Evolutionary conservation across 1,284 basidiomycete species (phyloP), one percentile per base, ranked within the genome.

Genomic region (Hymenochaete sp.): DNA sequence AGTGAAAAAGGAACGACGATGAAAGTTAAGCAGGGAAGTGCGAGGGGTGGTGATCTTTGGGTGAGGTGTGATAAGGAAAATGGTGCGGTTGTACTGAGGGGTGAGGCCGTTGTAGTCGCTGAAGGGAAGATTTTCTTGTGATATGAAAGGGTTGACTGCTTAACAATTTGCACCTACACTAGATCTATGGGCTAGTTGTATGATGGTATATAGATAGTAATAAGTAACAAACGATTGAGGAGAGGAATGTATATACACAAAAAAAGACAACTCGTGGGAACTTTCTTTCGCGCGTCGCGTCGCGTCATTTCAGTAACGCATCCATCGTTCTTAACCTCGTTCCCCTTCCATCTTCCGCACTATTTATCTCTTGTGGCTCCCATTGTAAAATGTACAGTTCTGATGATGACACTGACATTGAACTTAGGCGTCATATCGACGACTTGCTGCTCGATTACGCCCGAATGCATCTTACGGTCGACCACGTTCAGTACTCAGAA

Each of bases 401-500:
- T 13, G 29, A 28, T 19, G 19, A 45, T 10, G 27, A 38, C 14
- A 51, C 55, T 14, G 62, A 57, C 50, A 40, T 57, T 10, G 57
- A 56, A 49, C 57, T 74, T 33, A 68, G 67, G 22, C 57, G 52
- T 41, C 77, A 80, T 54, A 71, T 82, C 46, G 71, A 67, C 26
- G 59, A 68, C 27, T 57, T 79, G 13, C 64, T 82, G 18, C 60
- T 72, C 14, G 63, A 71, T 33, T 82, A 82, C 53, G 68, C 64
- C 5, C 62, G 65, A 19, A 58, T 57, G n/a, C 72, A 82, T 58
- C 60, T 79, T 27, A 72, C 77, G 0, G 70, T 62, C 41, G 66
- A 79, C 55, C 70, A 81, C 56, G 59, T 75, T 29, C 58, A 65
- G n/a, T 75, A 71, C 55, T 79, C 77, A 2, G 64, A 73, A 51